These are phyloP conservation scores for Candida nanaspora DNA, from an alignment of 805 yeast genomes.

Conservation along the genomic window DNA sequence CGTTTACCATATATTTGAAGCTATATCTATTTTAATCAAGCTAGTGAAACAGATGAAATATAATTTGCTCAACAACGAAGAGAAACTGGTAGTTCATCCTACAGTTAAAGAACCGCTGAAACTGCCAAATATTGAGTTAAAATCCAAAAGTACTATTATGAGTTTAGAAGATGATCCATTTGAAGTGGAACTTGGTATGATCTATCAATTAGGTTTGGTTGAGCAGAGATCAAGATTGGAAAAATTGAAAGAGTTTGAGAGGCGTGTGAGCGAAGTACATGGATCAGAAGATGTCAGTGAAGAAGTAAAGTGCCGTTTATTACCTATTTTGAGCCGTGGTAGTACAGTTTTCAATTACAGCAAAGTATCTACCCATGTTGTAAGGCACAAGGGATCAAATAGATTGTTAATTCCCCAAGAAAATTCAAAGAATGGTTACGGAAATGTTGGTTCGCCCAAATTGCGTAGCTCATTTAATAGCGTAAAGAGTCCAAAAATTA, in stretches of 20 bases:
- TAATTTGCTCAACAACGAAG: constrained; percentile 36
- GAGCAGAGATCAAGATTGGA: constrained; percentile 48
- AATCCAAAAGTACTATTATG: constrained; percentile 34
- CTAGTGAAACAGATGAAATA: constrained; percentile 52
- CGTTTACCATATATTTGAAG: constrained; percentile 75
- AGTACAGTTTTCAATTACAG: background rate
- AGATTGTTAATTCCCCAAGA: too few species aligned
- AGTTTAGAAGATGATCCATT: constrained; percentile 59
- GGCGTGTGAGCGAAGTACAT: background rate
- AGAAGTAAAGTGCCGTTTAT: background rate
- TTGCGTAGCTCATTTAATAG: background rate
- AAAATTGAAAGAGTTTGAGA: constrained; percentile 22
- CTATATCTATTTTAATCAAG: constrained; percentile 60
- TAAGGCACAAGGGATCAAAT: too few species aligned
- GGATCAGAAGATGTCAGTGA: too few species aligned
- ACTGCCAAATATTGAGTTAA: constrained; percentile 37
- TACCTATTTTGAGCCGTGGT: background rate
- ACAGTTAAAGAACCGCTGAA: constrained; percentile 22
- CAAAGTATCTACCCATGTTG: too few species aligned
- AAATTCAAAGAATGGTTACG: background rate
- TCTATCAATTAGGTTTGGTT: constrained; percentile 47
- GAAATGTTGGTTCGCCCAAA: background rate
- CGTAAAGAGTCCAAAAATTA: too few species aligned
- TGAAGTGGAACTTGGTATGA: constrained; percentile 52
- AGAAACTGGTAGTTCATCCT: constrained; percentile 32